Evolutionary conservation across 352 stramenopile species (phyloP).

Genomic region (Aphanomyces stellatus): DNA sequence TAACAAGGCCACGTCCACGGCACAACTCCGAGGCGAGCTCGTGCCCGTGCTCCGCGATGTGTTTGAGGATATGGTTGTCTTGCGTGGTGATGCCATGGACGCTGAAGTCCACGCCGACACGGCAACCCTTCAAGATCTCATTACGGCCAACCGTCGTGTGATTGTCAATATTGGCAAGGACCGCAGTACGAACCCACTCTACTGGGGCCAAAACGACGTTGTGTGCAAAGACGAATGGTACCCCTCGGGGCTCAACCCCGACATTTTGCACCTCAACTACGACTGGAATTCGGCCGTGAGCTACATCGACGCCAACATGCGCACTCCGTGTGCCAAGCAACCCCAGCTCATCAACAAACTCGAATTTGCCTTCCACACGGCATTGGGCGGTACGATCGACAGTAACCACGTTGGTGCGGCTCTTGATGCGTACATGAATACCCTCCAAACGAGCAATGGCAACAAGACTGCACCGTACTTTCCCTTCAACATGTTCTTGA

Average conservation of each 20-base stretch:
- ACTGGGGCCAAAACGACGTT: background rate
- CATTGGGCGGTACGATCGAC: background rate
- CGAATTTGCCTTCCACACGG: background rate
- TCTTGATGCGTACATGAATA: background rate
- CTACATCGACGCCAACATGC: background rate
- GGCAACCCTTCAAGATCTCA: background rate
- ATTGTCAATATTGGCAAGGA: background rate
- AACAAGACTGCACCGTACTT: background rate
- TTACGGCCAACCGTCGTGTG: background rate
- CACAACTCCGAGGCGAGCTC: background rate
- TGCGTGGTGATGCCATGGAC: background rate
- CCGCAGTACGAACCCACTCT: background rate
- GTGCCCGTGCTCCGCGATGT: background rate
- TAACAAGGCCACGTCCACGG: background rate
- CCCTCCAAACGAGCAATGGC: background rate
- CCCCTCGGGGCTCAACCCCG: background rate
- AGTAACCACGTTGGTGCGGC: background rate
- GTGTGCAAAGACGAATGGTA: background rate
- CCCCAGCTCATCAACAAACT: background rate
- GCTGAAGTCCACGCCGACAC: background rate
- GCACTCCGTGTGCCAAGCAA: background rate
- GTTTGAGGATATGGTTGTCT: background rate
- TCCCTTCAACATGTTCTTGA: background rate
- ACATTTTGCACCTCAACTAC: background rate
- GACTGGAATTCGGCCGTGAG: background rate